phyloP scores from a whole-genome alignment of 1,284 basidiomycete genomes.

The Ustanciosporium gigantosporum region DNA sequence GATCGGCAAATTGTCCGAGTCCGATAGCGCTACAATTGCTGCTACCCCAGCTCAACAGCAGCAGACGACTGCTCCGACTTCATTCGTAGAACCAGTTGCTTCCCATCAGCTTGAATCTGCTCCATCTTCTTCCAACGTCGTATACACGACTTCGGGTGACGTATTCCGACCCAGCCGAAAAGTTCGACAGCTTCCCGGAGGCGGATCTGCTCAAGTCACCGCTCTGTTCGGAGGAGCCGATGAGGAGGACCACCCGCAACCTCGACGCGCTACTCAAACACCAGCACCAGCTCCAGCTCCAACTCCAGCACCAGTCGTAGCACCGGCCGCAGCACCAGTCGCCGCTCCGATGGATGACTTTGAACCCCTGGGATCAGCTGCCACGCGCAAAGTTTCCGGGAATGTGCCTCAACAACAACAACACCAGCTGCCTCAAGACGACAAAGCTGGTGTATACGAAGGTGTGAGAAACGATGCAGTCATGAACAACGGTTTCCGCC shows the following conservation, averaged over 20 bases:
- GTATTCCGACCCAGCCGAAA: slow-evolving; percentile 50
- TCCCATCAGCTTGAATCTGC: no score
- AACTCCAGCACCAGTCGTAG: no score
- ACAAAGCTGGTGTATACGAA: slow-evolving; percentile 30
- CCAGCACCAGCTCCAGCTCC: slow-evolving; percentile 10
- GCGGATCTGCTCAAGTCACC: slow-evolving; percentile 41
- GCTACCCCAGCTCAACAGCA: no score
- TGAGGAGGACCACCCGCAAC: slow-evolving; percentile 7
- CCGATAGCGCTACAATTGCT: slow-evolving; percentile 15
- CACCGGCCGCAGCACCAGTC: not conserved
- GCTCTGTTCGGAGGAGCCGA: slow-evolving; percentile 45
- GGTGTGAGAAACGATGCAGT: slow-evolving; percentile 34
- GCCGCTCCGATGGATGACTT: slow-evolving; percentile 7
- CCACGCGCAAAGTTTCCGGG: slow-evolving; percentile 20
- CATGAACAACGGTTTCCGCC: slow-evolving; percentile 47
- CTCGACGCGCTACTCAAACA: slow-evolving; percentile 1
- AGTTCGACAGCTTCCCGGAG: slow-evolving; percentile 49
- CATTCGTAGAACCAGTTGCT: no score
- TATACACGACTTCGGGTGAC: slow-evolving; percentile 46
- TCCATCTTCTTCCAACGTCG: no score
- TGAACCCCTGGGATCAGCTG: slow-evolving; percentile 17
- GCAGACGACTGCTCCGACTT: no score
- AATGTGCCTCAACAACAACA: slow-evolving; percentile 16
- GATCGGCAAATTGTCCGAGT: slow-evolving; percentile 39
- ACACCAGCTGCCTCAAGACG: slow-evolving; percentile 2